Percentiles rank a stretch among this genome's conserved stretches.
These are phyloP conservation scores for Vicia faba DNA, from an alignment of 306 rosid genomes.

Conservation along the genomic window DNA sequence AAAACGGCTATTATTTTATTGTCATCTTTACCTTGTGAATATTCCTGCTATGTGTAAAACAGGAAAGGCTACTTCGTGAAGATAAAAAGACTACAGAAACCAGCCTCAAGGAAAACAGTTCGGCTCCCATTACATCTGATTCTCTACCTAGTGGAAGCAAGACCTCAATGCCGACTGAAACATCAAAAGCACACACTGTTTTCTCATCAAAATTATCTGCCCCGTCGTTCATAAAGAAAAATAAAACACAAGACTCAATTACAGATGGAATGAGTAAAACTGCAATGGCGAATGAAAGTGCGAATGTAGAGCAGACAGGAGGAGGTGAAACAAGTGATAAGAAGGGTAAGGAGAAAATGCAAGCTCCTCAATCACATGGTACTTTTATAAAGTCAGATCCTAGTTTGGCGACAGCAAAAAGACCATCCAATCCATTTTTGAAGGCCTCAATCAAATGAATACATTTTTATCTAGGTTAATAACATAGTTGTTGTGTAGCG, in stretches of 20 bases:
- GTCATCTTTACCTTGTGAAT: constrained; percentile 28
- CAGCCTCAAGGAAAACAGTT: constrained; percentile 39
- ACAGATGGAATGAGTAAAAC: constrained; percentile 45
- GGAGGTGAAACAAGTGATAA: constrained; percentile 38
- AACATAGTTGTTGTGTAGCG: background rate
- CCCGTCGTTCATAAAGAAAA: constrained; percentile 62
- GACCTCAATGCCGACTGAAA: constrained; percentile 36
- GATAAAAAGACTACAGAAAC: constrained; percentile 43
- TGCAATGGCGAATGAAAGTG: constrained; percentile 34
- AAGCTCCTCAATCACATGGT: constrained; percentile 38
- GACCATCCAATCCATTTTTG: constrained; percentile 80
- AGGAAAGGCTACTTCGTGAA: constrained; percentile 73
- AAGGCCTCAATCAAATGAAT: constrained; percentile 72
- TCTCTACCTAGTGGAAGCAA: constrained; percentile 39
- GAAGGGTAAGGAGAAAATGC: constrained; percentile 44
- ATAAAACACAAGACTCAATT: constrained; percentile 53
- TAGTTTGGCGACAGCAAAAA: constrained; percentile 48
- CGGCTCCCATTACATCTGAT: constrained; percentile 40
- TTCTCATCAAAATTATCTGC: constrained; percentile 56
- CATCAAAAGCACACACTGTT: constrained; percentile 45
- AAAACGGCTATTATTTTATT: constrained; percentile 13
- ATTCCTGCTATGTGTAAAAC: constrained; percentile 31
- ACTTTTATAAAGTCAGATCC: constrained; percentile 44
- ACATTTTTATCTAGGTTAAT: background rate
- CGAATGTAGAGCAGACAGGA: constrained; percentile 39